A percentile compares a stretch with the other conserved stretches of the same genome.
These are phyloP conservation scores for Phytophthora colocasiae DNA, from an alignment of 352 stramenopile genomes.

Conservation along the genomic window DNA sequence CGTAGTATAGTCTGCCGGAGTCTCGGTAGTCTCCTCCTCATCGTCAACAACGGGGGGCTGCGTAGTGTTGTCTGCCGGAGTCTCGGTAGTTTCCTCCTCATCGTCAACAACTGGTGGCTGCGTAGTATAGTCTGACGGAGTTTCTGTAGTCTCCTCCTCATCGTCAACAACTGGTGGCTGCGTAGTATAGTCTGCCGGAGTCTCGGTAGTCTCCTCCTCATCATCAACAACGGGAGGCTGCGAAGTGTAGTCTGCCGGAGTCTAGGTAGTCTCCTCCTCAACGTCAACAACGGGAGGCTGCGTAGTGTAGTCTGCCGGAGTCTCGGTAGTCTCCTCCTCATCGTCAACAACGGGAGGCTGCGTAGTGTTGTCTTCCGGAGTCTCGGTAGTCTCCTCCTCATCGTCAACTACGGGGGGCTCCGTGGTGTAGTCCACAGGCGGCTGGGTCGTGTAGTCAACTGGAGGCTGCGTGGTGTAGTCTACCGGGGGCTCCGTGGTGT, in stretches of 20 bases:
- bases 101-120: neutral
- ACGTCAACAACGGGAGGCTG: neutral
- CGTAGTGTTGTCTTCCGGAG: neutral
- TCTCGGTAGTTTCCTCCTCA: too few relatives aligned
- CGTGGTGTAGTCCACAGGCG: too few relatives aligned
- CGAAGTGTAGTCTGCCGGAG: neutral
- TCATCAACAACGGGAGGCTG: neutral
- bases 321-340: neutral
- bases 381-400: neutral
- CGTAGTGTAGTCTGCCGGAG: neutral
- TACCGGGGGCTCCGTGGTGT: too few relatives aligned
- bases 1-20: too few relatives aligned
- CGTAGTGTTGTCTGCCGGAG: too few relatives aligned
- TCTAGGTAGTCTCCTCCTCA: neutral
- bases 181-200: neutral
- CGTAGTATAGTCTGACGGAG: neutral
- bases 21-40: too few relatives aligned
- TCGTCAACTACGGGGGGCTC: too few relatives aligned
- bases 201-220: neutral
- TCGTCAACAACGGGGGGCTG: too few relatives aligned
- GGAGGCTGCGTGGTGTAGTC: too few relatives aligned
- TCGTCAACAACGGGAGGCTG: neutral
- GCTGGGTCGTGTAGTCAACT: too few relatives aligned
- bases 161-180: neutral
- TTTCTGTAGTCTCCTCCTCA: neutral